A percentile compares a stretch with the other conserved stretches of the same genome.
These are phyloP conservation scores for Kodamaea fukazawae DNA, from an alignment of 805 yeast genomes.

Conservation along the genomic window DNA sequence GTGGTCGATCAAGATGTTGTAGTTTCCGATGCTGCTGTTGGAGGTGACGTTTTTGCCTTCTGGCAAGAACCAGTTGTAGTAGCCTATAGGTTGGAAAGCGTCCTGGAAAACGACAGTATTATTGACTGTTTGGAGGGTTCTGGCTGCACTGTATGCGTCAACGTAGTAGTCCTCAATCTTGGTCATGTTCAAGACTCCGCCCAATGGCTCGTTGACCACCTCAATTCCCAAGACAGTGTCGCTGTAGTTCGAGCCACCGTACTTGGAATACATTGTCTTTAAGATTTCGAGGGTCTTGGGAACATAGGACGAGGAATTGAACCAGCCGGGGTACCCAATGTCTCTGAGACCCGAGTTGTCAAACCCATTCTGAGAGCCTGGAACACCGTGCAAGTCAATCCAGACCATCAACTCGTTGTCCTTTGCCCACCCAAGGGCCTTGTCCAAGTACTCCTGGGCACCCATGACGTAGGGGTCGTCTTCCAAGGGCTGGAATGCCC, in stretches of 20 bases:
- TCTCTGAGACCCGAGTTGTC: conserved; percentile 73
- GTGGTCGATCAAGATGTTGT: conserved; percentile 39
- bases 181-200: conserved; percentile 21
- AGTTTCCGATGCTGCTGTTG: conserved; percentile 14
- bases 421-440: conserved; percentile 67
- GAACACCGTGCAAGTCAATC: conserved; percentile 78
- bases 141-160: conserved; percentile 30
- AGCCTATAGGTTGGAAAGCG: conserved; percentile 56
- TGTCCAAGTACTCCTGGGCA: conserved; percentile 60
- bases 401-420: conserved; percentile 60
- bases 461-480: conserved; percentile 66
- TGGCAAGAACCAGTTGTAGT: conserved; percentile 50
- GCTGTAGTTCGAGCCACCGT: conserved; percentile 29
- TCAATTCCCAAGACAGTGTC: conserved; percentile 41
- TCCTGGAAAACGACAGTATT: conserved; percentile 60
- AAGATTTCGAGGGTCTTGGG: conserved; percentile 32
- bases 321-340: conserved; percentile 36
- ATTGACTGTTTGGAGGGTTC: conserved; percentile 27
- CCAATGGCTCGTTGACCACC: conserved; percentile 41
- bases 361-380: conserved; percentile 86
- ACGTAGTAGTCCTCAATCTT: conserved; percentile 28
- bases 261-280: conserved; percentile 31
- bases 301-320: conserved; percentile 26
- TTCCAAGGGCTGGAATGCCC: conserved; percentile 59
- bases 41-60: conserved; percentile 13